Percentiles rank a stretch among this genome's conserved stretches.
These are phyloP conservation scores for Tolypocladium pustulatum DNA, from an alignment of 2,329 filamentous ascomycete species.

Conservation along the genomic window DNA sequence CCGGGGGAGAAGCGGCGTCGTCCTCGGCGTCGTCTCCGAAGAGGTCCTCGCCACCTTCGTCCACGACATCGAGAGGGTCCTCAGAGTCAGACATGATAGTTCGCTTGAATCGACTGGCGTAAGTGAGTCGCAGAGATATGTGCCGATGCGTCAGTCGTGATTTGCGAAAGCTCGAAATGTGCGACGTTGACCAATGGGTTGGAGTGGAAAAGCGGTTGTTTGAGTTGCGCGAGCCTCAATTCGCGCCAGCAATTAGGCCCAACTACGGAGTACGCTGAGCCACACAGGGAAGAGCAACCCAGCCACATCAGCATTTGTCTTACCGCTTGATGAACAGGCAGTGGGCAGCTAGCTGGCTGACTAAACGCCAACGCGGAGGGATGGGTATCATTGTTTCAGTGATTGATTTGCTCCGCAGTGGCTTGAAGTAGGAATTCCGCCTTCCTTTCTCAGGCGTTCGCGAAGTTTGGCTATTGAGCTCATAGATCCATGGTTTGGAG, in stretches of 20 bases:
- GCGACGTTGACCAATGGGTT: neutral
- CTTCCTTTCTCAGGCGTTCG: neutral
- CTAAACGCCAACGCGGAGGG: too few relatives aligned
- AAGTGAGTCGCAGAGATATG: neutral
- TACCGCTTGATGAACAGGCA: neutral
- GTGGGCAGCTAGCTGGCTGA: neutral
- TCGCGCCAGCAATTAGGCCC: neutral
- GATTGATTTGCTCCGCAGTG: too few relatives aligned
- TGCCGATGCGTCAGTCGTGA: neutral
- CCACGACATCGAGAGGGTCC: slow-evolving; percentile 39
- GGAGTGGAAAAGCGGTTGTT: neutral
- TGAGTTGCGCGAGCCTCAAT: neutral
- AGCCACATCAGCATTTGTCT: neutral
- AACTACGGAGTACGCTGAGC: neutral
- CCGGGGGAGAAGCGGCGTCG: slow-evolving; percentile 47
- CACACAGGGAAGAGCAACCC: neutral
- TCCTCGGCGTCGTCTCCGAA: slow-evolving; percentile 53
- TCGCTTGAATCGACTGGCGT: neutral
- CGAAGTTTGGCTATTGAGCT: neutral
- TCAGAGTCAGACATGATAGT: slow-evolving; percentile 45
- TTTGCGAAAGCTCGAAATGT: neutral
- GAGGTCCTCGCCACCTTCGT: slow-evolving; percentile 49
- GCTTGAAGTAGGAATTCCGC: neutral
- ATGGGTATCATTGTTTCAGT: too few relatives aligned
- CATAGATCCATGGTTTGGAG: neutral